phyloP scores from a whole-genome alignment of 192 early-diverging fungal genomes.

The Umbelopsis sp. region DNA sequence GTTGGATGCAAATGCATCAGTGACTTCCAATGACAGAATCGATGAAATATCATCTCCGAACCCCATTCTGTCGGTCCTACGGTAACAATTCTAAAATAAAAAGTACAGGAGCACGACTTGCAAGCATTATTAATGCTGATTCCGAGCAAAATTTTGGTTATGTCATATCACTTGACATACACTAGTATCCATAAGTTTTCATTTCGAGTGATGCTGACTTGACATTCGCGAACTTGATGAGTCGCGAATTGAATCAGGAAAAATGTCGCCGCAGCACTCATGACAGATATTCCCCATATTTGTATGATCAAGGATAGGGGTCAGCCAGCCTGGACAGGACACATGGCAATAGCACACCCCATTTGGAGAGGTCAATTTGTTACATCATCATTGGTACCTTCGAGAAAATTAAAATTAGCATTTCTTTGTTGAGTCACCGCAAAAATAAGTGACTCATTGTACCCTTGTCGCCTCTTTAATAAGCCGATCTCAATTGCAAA shows the following conservation, averaged over 20 bases:
- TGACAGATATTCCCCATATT: neutral
- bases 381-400: slow-evolving; percentile 13
- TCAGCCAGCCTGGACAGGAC: neutral
- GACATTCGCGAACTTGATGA: no score
- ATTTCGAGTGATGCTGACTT: no score
- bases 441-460: slow-evolving; percentile 9
- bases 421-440: slow-evolving; percentile 14
- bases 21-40: no score
- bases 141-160: no score
- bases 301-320: neutral
- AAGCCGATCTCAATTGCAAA: neutral
- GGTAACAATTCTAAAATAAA: no score
- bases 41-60: no score
- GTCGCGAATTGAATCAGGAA: neutral
- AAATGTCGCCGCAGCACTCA: neutral
- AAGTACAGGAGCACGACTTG: no score
- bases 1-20: no score
- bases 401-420: neutral
- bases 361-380: neutral
- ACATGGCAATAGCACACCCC: neutral
- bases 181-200: no score
- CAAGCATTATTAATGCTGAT: no score
- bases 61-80: no score
- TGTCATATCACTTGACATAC: no score
- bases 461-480: neutral